Conservation (phyloP, 1,284 basidiomycete species). For the Ustilago esculenta region DNA sequence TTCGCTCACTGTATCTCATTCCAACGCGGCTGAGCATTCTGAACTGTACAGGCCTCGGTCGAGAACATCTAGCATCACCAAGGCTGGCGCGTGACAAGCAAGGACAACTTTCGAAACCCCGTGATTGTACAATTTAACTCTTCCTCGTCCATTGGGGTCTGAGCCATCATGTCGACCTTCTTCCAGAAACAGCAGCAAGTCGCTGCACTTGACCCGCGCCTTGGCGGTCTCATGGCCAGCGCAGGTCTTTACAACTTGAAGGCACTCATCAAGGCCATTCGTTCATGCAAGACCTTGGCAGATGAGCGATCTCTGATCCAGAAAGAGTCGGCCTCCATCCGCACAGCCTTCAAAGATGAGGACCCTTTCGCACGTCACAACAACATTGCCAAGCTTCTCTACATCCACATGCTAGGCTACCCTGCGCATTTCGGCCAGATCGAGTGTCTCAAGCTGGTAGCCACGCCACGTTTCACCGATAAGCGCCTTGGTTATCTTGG, state of each 20-base stretch:
- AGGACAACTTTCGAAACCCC: too few species aligned
- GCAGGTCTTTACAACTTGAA: slow-evolving; percentile 67
- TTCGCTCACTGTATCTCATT: not conserved
- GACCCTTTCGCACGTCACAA: slow-evolving; percentile 82
- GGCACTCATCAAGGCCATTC: slow-evolving; percentile 68
- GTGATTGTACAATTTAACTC: too few species aligned
- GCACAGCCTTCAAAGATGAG: slow-evolving; percentile 97
- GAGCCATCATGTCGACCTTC: slow-evolving; percentile 62
- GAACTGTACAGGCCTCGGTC: too few species aligned
- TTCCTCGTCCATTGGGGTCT: not conserved
- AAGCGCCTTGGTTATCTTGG: slow-evolving; percentile 97
- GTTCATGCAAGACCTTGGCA: slow-evolving; percentile 83
- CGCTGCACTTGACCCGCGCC: slow-evolving; percentile 65
- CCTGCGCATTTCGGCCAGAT: slow-evolving; percentile 99
- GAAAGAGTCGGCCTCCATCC: slow-evolving; percentile 96
- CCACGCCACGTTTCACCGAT: slow-evolving; percentile 95
- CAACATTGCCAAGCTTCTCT: slow-evolving; percentile 97
- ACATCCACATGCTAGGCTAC: slow-evolving; percentile 99
- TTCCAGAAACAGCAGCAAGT: slow-evolving; percentile 67
- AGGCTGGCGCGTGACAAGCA: too few species aligned
- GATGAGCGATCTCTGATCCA: slow-evolving; percentile 97
- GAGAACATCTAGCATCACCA: too few species aligned
- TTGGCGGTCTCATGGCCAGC: slow-evolving; percentile 64
- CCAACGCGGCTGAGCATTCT: not conserved
- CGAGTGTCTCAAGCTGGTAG: slow-evolving; percentile 98